Evolutionary conservation across 2,329 filamentous ascomycete genomes (phyloP), one percentile per base, ranked within the genome.

Genomic region (Colletotrichum noveboracense): DNA sequence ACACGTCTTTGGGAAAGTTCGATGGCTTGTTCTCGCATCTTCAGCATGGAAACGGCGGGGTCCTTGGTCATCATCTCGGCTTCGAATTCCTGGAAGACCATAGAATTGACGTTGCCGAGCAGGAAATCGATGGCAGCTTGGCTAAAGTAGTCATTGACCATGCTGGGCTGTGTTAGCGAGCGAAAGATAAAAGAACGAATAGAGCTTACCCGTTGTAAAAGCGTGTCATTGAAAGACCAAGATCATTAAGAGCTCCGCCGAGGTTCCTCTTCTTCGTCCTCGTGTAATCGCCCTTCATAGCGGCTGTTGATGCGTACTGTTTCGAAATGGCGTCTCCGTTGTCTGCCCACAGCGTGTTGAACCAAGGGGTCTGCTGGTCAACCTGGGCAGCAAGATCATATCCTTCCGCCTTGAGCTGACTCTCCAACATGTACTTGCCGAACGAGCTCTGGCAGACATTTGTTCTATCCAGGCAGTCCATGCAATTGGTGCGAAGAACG

Each of bases 81-180:
- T 81, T 98, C 96, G 77, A 99, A 99, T 79, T 99, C 97, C 72
- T 96, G 94, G 82, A 98, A 98, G 4, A 98, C 94, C 18, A 93
- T 89, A 2, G 93, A 93, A 0, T 94, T 95, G 13, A 97, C 95
- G 79, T 97, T 97, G 24, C 97, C 97, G 0, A 98, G 91, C 6
- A 98, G 90, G 81, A 97, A 98, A 83, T 99, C 97, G 78, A 99
- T 98, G 66, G 95, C 95, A 0, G 96, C 95, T 83, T 99, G 97
- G 26, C 96, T 94, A 84, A 98, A 98, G 84, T 98, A 98, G 85
- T 99, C 97, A 79, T 98, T 98, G 78, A 99, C 96, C 85, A 98
- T 97, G 78, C 98, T 98, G 81, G 24, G 10, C 84, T 81, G 13
- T 18, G 2, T 76, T 66, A 76, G 74, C 34, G 32, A 38, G 21